A percentile compares a stretch with the other conserved stretches of the same genome.
Conservation (phyloP, 106 monocot species). For the Allium fistulosum region DNA sequence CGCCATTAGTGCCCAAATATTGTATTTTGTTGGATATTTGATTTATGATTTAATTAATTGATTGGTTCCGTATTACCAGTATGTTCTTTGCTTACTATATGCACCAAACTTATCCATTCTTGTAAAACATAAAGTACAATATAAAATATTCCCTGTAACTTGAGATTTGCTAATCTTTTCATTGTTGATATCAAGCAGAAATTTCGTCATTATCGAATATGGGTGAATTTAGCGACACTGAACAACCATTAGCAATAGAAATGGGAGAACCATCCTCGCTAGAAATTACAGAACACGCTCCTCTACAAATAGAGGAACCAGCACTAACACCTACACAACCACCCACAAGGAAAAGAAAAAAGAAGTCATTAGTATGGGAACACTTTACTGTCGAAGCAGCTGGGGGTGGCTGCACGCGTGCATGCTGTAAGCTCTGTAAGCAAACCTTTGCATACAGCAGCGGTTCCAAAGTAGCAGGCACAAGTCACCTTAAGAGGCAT, state of each 20-base stretch:
- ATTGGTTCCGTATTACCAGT: no score
- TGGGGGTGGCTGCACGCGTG: conserved; percentile 51
- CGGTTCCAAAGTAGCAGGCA: conserved; percentile 86
- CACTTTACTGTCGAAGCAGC: conserved; percentile 79
- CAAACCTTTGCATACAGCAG: conserved; percentile 90
- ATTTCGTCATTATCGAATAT: conserved; percentile 15
- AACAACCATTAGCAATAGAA: conserved; percentile 11
- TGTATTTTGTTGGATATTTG: no score
- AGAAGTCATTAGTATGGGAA: conserved; percentile 90
- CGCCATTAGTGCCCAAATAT: no score
- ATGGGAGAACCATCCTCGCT: neutral
- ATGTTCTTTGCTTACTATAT: no score
- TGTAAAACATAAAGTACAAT: no score
- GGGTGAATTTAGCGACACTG: conserved; percentile 38
- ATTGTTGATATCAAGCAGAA: neutral
- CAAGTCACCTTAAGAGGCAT: conserved; percentile 93
- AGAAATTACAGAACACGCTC: neutral
- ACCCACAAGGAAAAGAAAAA: conserved; percentile 48
- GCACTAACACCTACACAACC: conserved; percentile 30
- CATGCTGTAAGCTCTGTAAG: conserved; percentile 88
- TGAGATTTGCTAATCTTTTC: no score
- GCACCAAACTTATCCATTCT: no score
- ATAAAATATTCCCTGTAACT: no score
- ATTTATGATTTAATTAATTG: no score
- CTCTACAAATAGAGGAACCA: conserved; percentile 1